Evolutionary conservation across 371 early-diverging fungal genomes (phyloP), one percentile per base, ranked within the genome.

Genomic region (Mucor irregularis): DNA sequence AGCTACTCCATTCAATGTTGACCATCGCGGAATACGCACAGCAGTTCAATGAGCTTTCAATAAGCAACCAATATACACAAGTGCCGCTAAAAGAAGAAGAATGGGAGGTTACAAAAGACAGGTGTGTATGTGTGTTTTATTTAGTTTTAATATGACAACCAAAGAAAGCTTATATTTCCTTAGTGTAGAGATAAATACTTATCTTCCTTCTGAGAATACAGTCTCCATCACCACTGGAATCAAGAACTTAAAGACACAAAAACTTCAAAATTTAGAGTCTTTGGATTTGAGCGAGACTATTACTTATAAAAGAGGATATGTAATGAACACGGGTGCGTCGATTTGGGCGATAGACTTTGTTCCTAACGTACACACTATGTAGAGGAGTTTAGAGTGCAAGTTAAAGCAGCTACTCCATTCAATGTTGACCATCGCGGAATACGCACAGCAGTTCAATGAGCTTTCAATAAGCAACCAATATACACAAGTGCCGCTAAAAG

Each of bases 341-440:
- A 71, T 87, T n/a, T 86, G 86, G 83, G 85, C 79, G 8, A 46
- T 89, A 19, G 85, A 82, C 19, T 87, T 86, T 73, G 76, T 72
- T 14, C 82, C 84, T 3, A 76, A 76, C n/a, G n/a, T n/a, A n/a
- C n/a, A n/a, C n/a, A n/a, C n/a, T n/a, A n/a, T n/a, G n/a, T n/a
- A n/a, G n/a, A n/a, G n/a, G n/a, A n/a, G n/a, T n/a, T 38, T 13
- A 10, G 5, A 4, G 7, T 7, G 5, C 11, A 5, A 5, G 26
- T 16, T 38, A 6, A 24, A 3, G n/a, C n/a, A n/a, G 13, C 28
- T 29, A 29, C 30, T 17, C 16, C 28, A 14, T 42, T 39, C 29
- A 17, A 19, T 51, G n/a, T n/a, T n/a, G n/a, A n/a, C n/a, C n/a
- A 56, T 39, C 8, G 37, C 34, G 9, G 37, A 54, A 34, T 49